These are phyloP conservation scores for Vitis rupestris DNA, from an alignment of 164 flowering plant genomes.

Conservation along the genomic window DNA sequence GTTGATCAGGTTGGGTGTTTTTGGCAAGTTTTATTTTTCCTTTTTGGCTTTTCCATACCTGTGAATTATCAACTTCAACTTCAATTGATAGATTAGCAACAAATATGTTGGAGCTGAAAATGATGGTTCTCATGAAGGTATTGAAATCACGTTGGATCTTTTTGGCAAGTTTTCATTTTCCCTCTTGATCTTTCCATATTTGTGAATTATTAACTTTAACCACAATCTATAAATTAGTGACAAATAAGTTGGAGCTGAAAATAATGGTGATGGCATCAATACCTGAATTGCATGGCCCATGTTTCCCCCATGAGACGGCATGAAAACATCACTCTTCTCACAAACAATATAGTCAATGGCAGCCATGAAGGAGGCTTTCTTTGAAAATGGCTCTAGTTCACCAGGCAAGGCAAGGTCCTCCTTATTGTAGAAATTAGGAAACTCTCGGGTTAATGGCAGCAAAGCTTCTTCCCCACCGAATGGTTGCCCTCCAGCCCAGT, in stretches of 20 bases:
- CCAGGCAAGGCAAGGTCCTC: conserved; percentile 80
- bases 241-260: not conserved
- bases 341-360: conserved; percentile 87
- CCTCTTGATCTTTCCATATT: too few relatives aligned
- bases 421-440: conserved; percentile 82
- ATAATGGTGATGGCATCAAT: conserved; percentile 2
- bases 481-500: conserved; percentile 88
- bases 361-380: conserved; percentile 80
- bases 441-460: conserved; percentile 63
- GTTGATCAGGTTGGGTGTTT: too few relatives aligned
- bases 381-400: conserved; percentile 74
- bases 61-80: too few relatives aligned
- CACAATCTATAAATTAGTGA: not conserved
- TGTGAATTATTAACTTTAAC: not conserved
- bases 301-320: conserved; percentile 97
- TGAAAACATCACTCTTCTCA: conserved; percentile 85
- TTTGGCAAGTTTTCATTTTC: too few relatives aligned
- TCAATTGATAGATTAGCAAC: too few relatives aligned
- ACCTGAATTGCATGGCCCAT: conserved; percentile 98
- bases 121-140: too few relatives aligned
- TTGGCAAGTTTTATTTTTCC: too few relatives aligned
- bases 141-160: too few relatives aligned
- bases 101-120: too few relatives aligned
- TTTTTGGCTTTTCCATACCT: too few relatives aligned
- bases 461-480: conserved; percentile 87